These are phyloP conservation scores for Cyberlindnera japonica DNA, from an alignment of 805 yeast genomes.

Conservation along the genomic window DNA sequence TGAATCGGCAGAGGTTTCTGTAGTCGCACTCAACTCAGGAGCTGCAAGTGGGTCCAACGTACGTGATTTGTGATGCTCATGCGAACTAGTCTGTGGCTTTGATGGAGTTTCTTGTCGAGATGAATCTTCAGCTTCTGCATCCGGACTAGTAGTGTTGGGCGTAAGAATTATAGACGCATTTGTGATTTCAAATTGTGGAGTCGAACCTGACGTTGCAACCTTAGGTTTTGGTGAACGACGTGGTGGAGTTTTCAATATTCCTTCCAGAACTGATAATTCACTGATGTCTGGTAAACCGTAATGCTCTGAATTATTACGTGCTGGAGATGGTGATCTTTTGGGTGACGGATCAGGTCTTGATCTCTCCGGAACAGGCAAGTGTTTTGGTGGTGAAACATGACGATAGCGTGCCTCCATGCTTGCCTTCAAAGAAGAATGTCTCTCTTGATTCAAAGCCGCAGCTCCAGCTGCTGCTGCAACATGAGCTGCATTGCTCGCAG, in stretches of 20 bases:
- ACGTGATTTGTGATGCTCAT: slow-evolving; percentile 1
- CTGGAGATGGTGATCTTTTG: slow-evolving; percentile 21
- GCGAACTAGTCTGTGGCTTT: no score
- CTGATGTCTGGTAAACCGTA: slow-evolving; percentile 15
- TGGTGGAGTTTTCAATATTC: slow-evolving; percentile 2
- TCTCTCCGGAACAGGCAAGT: background rate
- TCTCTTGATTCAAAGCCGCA: slow-evolving; percentile 18
- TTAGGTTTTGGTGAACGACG: slow-evolving; percentile 5
- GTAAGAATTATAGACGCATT: background rate
- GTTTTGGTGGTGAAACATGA: slow-evolving; percentile 4
- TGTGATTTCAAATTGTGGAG: background rate
- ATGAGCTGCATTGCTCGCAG: slow-evolving; percentile 3
- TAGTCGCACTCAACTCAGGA: slow-evolving; percentile 10
- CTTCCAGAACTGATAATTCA: slow-evolving; percentile 10
- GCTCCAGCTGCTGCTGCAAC: slow-evolving; percentile 26
- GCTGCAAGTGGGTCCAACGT: slow-evolving; percentile 1
- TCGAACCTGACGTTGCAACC: background rate
- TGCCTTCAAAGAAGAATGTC: slow-evolving; percentile 21
- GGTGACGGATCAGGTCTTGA: background rate
- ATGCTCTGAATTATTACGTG: slow-evolving; percentile 1
- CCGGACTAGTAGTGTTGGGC: background rate
- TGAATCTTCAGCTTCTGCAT: background rate
- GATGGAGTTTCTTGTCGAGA: slow-evolving; percentile 2
- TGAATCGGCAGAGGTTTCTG: slow-evolving; percentile 17
- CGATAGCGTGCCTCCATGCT: slow-evolving; percentile 10